Conservation (phyloP, 306 rosid species). For the Dryas alaskensis region DNA sequence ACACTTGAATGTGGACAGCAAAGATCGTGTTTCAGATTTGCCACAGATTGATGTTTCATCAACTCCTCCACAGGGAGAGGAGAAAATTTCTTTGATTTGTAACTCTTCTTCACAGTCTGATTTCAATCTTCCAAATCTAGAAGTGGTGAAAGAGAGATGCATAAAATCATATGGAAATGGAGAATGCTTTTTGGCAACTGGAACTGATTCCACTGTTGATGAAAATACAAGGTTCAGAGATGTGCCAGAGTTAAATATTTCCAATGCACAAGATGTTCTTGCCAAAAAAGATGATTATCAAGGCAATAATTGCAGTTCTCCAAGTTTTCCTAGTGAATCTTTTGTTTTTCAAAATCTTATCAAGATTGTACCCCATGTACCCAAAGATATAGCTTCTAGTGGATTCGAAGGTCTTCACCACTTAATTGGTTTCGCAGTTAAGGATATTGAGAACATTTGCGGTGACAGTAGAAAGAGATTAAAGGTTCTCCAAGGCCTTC, state of each 20-base stretch:
- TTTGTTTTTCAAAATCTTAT: conserved; percentile 21
- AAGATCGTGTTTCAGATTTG: background rate
- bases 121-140: background rate
- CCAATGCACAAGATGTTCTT: background rate
- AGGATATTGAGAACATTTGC: background rate
- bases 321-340: background rate
- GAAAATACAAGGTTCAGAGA: conserved; percentile 1
- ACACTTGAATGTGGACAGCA: background rate
- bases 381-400: background rate
- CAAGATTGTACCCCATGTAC: conserved; percentile 14
- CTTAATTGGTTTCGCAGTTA: background rate
- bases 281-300: conserved; percentile 5
- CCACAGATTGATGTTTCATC: conserved; percentile 8
- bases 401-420: conserved; percentile 6
- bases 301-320: background rate
- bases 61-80: conserved; percentile 11
- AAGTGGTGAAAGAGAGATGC: background rate
- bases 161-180: background rate
- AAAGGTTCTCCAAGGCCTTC: background rate
- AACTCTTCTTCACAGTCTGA: conserved; percentile 2
- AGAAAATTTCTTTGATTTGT: conserved; percentile 9
- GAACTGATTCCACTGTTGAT: background rate
- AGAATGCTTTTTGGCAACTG: conserved; percentile 3
- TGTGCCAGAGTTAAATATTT: background rate
- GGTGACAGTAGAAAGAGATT: conserved; percentile 2